A percentile compares a stretch with the other conserved stretches of the same genome.
Conservation (phyloP, 177 flowering plant species). For the Vitis hybrid region DNA sequence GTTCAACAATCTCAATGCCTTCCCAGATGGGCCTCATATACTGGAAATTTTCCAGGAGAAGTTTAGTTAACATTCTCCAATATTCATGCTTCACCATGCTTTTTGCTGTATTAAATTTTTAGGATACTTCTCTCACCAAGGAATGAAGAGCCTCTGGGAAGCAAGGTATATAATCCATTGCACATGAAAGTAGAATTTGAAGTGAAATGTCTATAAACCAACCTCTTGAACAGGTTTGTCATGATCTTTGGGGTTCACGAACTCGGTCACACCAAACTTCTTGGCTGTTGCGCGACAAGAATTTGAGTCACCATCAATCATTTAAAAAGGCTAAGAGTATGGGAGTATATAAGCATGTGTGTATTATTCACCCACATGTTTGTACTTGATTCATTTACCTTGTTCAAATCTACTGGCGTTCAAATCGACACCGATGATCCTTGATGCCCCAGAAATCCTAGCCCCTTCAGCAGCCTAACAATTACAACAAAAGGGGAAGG, state of each 20-base stretch:
- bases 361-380: not conserved
- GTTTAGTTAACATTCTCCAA: too few relatives aligned
- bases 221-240: constrained; percentile 65
- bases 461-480: constrained; percentile 80
- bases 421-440: constrained; percentile 72
- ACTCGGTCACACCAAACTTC: constrained; percentile 57
- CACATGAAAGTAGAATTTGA: not conserved
- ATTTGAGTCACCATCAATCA: not conserved
- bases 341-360: too few relatives aligned
- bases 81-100: too few relatives aligned
- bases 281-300: constrained; percentile 38
- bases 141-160: too few relatives aligned
- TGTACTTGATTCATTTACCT: constrained; percentile 13
- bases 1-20: too few relatives aligned
- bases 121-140: not conserved
- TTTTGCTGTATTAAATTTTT: too few relatives aligned
- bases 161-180: not conserved
- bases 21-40: too few relatives aligned
- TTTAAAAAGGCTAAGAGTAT: not conserved
- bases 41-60: too few relatives aligned
- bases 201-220: constrained; percentile 6
- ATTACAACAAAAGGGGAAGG: not conserved
- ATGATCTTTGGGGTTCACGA: constrained; percentile 58
- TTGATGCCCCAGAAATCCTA: constrained; percentile 57
- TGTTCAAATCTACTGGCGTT: constrained; percentile 29